phyloP scores from a whole-genome alignment of 495 filamentous ascomycete species.

The Geopyxis carbonaria region DNA sequence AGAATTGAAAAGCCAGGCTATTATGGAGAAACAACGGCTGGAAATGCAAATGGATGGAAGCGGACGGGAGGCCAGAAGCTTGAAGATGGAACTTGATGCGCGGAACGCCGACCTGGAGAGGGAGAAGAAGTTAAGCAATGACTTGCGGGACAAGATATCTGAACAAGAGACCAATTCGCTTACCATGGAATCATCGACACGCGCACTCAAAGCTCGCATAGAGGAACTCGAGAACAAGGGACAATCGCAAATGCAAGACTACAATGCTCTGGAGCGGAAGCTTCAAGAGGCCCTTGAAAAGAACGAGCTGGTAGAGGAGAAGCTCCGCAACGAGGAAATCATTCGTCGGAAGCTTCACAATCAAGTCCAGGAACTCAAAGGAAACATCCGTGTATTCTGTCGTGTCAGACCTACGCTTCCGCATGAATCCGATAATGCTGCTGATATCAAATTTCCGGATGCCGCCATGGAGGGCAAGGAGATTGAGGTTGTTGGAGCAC shows the following conservation, averaged over 20 bases:
- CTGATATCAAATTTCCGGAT: conserved; percentile 65
- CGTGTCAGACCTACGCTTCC: conserved; percentile 69
- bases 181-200: conserved; percentile 53
- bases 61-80: conserved; percentile 38
- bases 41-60: conserved; percentile 47
- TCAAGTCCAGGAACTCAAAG: conserved; percentile 95
- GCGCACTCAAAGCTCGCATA: conserved; percentile 57
- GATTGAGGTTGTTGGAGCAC: conserved; percentile 63
- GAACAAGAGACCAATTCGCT: conserved; percentile 45
- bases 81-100: conserved; percentile 35
- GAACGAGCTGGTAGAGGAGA: conserved; percentile 54
- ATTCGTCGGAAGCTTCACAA: conserved; percentile 85
- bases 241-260: conserved; percentile 66
- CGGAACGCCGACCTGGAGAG: conserved; percentile 44
- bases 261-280: conserved; percentile 54
- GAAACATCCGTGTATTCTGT: conserved; percentile 97
- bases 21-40: conserved; percentile 44
- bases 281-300: conserved; percentile 59
- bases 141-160: conserved; percentile 44
- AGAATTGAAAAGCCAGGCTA: conserved; percentile 43
- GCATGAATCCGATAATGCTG: conserved; percentile 35
- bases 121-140: conserved; percentile 39
- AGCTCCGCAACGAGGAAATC: conserved; percentile 80
- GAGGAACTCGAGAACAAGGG: conserved; percentile 77
- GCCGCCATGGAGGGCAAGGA: conserved; percentile 59